Evolutionary conservation across 306 rosid genomes (phyloP), one percentile per base, ranked within the genome.

Genomic region (Prinsepia uniflora): DNA sequence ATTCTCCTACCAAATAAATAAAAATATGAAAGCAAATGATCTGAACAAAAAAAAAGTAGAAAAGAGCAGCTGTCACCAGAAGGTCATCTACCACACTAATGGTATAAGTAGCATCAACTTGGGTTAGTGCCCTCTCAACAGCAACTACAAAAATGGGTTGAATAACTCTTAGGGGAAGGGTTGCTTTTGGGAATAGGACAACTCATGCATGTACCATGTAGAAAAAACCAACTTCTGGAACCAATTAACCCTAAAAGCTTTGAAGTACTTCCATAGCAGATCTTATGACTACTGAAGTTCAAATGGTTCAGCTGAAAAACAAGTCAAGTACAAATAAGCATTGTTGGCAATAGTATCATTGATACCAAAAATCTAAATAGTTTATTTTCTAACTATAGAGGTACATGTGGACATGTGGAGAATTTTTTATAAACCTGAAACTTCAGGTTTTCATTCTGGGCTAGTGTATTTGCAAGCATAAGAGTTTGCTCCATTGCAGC

Each of bases 401-500:
- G 57, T 44, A 40, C 54, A 20, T 19, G 43, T 19, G 19, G 7
- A 49, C 36, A 45, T n/a, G 10, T 44, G 70, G 14, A 73, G 39
- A 53, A 5, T 42, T 30, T 5, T 22, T 46, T 63, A 81, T 50
- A 70, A 82, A 91, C 99, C 99, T 91, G 97, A 80, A 95, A 95
- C 82, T 95, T 95, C 67, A 97, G 99, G 81, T 95, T 97, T 54
- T 71, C 71, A 76, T 89, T 95, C 81, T 95, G 96, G 55, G 96
- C 91, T 81, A 95, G 71, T 9, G 96, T 95, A 75, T 86, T 85
- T 63, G 99, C 99, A 82, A 95, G 99, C 82, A 87, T 87, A 77
- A 96, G 96, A 77, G 96, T 88, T 80, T 95, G 97, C 85, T 87
- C 96, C 92, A 86, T 88, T 54, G 96, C 97, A 81, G 93, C 90